Conservation (phyloP, 2,329 filamentous ascomycete species). For the Monosporascus sp. region DNA sequence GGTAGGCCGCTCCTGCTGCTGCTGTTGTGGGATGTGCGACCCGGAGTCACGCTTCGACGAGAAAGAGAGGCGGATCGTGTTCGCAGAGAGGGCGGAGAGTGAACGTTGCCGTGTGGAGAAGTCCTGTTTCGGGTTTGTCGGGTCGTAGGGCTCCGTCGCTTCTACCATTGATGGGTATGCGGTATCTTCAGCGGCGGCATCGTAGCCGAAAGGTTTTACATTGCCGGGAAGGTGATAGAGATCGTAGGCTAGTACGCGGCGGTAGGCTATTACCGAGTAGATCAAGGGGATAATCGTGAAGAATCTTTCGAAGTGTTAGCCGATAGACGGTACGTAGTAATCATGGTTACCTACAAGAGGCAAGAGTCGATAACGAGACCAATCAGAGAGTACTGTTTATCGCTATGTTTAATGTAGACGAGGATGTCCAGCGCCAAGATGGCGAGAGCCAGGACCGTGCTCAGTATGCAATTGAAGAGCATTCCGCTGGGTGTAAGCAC, state of each 20-base stretch:
- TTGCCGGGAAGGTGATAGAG: constrained; percentile 46
- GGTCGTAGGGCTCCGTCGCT: constrained; percentile 18
- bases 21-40: constrained; percentile 9
- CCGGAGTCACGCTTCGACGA: constrained; percentile 9
- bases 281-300: constrained; percentile 38
- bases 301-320: constrained; percentile 25
- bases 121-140: constrained; percentile 7
- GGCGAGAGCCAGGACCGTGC: constrained; percentile 40
- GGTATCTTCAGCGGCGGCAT: constrained; percentile 23
- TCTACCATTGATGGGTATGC: constrained; percentile 13
- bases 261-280: constrained; percentile 44
- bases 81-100: constrained; percentile 17
- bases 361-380: constrained; percentile 44
- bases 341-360: constrained; percentile 39
- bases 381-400: constrained; percentile 43
- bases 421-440: constrained; percentile 48
- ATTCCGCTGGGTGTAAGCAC: constrained; percentile 51
- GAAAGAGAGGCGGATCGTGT: constrained; percentile 14
- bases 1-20: constrained; percentile 1
- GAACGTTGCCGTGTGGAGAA: constrained; percentile 13
- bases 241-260: constrained; percentile 43
- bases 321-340: neutral
- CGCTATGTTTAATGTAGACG: constrained; percentile 40
- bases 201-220: constrained; percentile 44
- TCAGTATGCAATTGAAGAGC: constrained; percentile 47